phyloP scores from a whole-genome alignment of 768 basidiomycete species.

The Mycena maculata region DNA sequence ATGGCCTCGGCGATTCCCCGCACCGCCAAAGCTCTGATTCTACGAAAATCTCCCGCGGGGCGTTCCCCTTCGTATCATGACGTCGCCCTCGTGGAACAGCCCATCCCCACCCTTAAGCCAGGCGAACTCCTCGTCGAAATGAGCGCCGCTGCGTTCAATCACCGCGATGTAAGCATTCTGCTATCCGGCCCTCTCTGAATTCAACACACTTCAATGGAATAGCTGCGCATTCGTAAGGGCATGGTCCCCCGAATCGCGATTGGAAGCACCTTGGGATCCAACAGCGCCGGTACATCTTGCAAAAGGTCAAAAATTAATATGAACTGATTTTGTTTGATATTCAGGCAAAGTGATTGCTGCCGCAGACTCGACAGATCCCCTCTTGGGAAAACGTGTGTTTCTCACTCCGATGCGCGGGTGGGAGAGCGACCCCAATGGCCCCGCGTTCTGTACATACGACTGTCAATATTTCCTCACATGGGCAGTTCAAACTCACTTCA shows the following conservation, averaged over 20 bases:
- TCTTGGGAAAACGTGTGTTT: conserved; percentile 76
- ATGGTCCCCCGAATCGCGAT: conserved; percentile 72
- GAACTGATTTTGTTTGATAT: too few relatives aligned
- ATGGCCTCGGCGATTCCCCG: too few relatives aligned
- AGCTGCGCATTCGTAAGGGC: conserved; percentile 83
- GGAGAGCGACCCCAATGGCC: conserved; percentile 71
- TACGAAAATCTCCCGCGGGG: conserved; percentile 55
- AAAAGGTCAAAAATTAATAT: too few relatives aligned
- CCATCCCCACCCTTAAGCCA: conserved; percentile 60
- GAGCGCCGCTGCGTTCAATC: conserved; percentile 80
- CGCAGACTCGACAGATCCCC: conserved; percentile 60
- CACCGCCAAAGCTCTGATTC: conserved; percentile 59
- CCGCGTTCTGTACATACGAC: conserved; percentile 38
- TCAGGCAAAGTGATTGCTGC: conserved; percentile 75
- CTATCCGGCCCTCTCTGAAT: neutral
- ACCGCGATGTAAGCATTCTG: conserved; percentile 66
- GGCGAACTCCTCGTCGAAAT: conserved; percentile 78
- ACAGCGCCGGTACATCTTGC: conserved; percentile 72
- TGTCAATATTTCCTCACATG: neutral
- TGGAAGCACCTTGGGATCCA: conserved; percentile 75
- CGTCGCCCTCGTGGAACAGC: conserved; percentile 61
- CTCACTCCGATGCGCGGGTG: conserved; percentile 82
- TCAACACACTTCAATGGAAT: neutral
- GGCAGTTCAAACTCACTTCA: too few relatives aligned
- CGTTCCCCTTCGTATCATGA: conserved; percentile 65